These are phyloP conservation scores for Kwoniella dejecticola DNA, from an alignment of 768 basidiomycete genomes.

Conservation along the genomic window DNA sequence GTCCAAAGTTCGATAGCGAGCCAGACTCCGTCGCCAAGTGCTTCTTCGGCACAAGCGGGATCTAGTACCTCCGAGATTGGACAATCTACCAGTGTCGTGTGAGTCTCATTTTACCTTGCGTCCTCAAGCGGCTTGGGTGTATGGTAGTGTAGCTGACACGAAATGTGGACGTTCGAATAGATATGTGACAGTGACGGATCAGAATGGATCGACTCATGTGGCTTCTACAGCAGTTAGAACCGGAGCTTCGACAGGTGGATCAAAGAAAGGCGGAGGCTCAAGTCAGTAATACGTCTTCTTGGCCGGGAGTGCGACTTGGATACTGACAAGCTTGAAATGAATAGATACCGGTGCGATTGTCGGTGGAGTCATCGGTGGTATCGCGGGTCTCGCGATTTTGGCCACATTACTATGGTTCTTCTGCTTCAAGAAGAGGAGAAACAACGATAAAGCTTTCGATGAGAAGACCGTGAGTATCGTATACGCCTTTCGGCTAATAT, in stretches of 20 bases:
- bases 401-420: slow-evolving; percentile 46
- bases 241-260: not conserved
- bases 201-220: slow-evolving; percentile 23
- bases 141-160: not conserved
- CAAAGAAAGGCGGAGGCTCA: slow-evolving; percentile 9
- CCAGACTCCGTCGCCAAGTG: slow-evolving; percentile 6
- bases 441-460: slow-evolving; percentile 45
- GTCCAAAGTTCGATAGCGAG: slow-evolving; percentile 4
- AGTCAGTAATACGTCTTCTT: slow-evolving; percentile 10
- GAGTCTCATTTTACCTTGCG: slow-evolving; percentile 1
- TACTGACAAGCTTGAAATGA: not conserved
- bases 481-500: too few species aligned
- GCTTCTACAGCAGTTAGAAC: slow-evolving; percentile 24
- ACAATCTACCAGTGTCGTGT: slow-evolving; percentile 25
- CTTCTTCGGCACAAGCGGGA: not conserved
- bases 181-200: slow-evolving; percentile 23
- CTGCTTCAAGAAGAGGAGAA: slow-evolving; percentile 30
- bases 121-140: not conserved
- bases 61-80: slow-evolving; percentile 4
- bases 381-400: slow-evolving; percentile 41
- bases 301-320: not conserved
- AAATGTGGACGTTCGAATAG: slow-evolving; percentile 5
- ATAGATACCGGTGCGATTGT: slow-evolving; percentile 48
- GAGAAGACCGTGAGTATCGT: slow-evolving; percentile 47
- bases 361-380: slow-evolving; percentile 53